Conservation (phyloP, 257 asterid genomes). For the Scutellaria minor region DNA sequence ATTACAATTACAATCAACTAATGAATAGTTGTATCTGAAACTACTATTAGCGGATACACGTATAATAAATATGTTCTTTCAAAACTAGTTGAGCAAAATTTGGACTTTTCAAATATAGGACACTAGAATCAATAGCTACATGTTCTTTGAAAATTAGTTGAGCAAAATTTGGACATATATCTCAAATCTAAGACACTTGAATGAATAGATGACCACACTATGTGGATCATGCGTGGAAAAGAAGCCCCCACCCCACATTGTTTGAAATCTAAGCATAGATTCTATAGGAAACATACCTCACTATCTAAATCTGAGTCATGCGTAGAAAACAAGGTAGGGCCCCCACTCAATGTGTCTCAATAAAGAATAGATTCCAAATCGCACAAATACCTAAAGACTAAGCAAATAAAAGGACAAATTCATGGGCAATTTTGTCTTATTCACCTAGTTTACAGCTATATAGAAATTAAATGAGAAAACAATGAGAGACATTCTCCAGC, state of each 20-base stretch:
- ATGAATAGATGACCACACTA: neutral
- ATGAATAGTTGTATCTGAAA: too few species aligned
- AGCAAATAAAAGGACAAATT: constrained; percentile 14
- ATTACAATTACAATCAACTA: too few species aligned
- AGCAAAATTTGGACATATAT: too few species aligned
- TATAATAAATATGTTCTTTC: too few species aligned
- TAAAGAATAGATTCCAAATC: constrained; percentile 29
- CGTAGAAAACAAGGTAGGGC: constrained; percentile 40
- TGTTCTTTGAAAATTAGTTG: too few species aligned
- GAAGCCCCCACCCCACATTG: constrained; percentile 19
- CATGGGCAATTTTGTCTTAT: constrained; percentile 9
- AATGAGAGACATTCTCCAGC: constrained; percentile 29
- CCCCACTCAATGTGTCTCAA: constrained; percentile 10
- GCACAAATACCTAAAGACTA: constrained; percentile 15
- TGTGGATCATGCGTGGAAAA: constrained; percentile 33
- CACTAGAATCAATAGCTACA: too few species aligned
- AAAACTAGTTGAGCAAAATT: too few species aligned
- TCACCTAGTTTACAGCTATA: too few species aligned
- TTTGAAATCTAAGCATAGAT: constrained; percentile 27
- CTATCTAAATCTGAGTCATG: constrained; percentile 14
- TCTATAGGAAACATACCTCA: constrained; percentile 11
- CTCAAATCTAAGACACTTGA: too few species aligned
- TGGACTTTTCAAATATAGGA: too few species aligned
- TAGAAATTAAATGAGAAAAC: too few species aligned
- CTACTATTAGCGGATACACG: too few species aligned